Evolutionary conservation across 2,329 filamentous ascomycete species (phyloP), one percentile per base, ranked within the genome.

Genomic region (Neurospora sp.): DNA sequence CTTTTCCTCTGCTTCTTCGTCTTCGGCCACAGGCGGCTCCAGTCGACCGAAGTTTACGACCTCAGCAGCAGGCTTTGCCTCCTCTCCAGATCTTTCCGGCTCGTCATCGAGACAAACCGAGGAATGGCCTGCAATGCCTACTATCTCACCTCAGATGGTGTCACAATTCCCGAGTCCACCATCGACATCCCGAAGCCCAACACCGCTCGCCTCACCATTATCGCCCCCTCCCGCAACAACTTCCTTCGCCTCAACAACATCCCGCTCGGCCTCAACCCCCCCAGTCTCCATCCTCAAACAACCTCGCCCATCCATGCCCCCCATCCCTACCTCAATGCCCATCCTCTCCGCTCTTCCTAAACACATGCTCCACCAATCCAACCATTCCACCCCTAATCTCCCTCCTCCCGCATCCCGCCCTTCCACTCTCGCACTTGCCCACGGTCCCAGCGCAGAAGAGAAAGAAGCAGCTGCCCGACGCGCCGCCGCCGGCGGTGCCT

Each of bases 261-360:
- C 39, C 1, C 71, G 71, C 7, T 46, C 72, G 1, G 58, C 68
- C n/a, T 69, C 42, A 7, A 69, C 68, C 0, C 67, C 70, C 8
- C 76, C 74, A 1, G 73, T 75, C 6, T 76, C 75, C 7, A 77
- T 77, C 36, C 74, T 77, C 33, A 77, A 77, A 66, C 73, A 74
- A 19, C 71, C 75, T 13, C 72, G 72, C 10, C 69, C 68, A 7
- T 36, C 72, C 70, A 36, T 68, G 70, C 5, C 71, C 69, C 17
- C 38, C 43, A 13, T 62, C 7, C 68, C 72, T 23, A 66, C 66
- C 15, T 62, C 70, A 8, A 42, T 52, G 7, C 66, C 68, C n/a
- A 36, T 74, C 9, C 72, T 75, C 23, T 77, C 76, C 3, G 72
- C 75, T 1, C 67, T 77, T 1, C 75, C 76, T 2, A 76, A 76